Percentiles rank a stretch among this genome's conserved stretches.
phyloP scores from a whole-genome alignment of 495 filamentous ascomycete species.

The Sordaria brevicollis region DNA sequence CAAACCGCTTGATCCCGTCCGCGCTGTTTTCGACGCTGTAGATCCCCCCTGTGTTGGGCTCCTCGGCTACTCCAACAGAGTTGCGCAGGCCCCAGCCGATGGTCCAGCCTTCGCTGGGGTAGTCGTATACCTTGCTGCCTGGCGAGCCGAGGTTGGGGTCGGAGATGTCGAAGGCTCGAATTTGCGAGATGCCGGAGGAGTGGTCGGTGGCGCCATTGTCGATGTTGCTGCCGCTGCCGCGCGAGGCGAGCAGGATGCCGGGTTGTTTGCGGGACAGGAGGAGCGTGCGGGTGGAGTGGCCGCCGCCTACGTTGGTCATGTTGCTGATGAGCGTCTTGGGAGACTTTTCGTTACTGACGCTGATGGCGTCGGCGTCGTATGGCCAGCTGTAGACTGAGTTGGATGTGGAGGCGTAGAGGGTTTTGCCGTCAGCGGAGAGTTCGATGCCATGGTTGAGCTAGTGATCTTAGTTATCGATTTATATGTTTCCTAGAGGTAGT shows the following conservation, averaged over 20 bases:
- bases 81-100: conserved; percentile 68
- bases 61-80: conserved; percentile 53
- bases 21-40: conserved; percentile 67
- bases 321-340: conserved; percentile 42
- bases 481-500: background rate
- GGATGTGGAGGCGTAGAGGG: conserved; percentile 52
- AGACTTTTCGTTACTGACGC: conserved; percentile 30
- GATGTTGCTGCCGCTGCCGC: conserved; percentile 52
- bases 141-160: conserved; percentile 3
- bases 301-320: conserved; percentile 41
- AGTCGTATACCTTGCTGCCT: conserved; percentile 33
- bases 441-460: conserved; percentile 54
- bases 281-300: conserved; percentile 55
- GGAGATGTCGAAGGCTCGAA: conserved; percentile 55
- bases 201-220: conserved; percentile 39
- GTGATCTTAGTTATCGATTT: background rate
- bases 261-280: conserved; percentile 40
- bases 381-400: conserved; percentile 48
- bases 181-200: conserved; percentile 46
- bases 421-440: conserved; percentile 49
- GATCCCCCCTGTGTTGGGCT: conserved; percentile 42
- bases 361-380: conserved; percentile 41
- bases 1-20: conserved; percentile 46
- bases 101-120: conserved; percentile 38
- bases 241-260: conserved; percentile 46